Conservation (phyloP, 2,329 filamentous ascomycete species). For the Neonectria magnoliae region DNA sequence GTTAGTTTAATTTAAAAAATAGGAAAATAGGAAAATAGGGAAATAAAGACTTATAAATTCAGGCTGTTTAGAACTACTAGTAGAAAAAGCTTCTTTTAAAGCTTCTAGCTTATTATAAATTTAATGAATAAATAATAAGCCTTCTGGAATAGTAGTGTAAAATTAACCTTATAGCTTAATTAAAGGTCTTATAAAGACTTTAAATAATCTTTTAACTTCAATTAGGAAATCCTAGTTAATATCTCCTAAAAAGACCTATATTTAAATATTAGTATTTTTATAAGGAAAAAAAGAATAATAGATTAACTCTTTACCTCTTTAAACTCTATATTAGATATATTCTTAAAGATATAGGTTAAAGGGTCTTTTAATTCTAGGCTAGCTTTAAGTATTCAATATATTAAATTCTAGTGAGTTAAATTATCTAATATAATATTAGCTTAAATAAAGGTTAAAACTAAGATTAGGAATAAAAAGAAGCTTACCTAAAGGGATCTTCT, state of each 20-base stretch:
- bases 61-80: background rate
- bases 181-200: too few relatives aligned
- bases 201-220: background rate
- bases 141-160: too few relatives aligned
- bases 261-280: background rate
- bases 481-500: too few relatives aligned
- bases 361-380: background rate
- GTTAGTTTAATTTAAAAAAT: slow-evolving; percentile 2
- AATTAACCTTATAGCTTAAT: too few relatives aligned
- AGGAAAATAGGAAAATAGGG: background rate
- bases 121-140: background rate
- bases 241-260: background rate
- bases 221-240: too few relatives aligned
- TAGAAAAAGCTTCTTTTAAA: background rate
- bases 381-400: background rate
- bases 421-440: too few relatives aligned
- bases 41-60: background rate
- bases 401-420: too few relatives aligned
- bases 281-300: too few relatives aligned
- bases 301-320: too few relatives aligned
- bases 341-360: background rate
- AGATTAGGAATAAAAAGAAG: too few relatives aligned
- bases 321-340: too few relatives aligned
- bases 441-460: too few relatives aligned
- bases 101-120: background rate